phyloP scores from a whole-genome alignment of 2,329 filamentous ascomycete species.

The Knufia petricola region DNA sequence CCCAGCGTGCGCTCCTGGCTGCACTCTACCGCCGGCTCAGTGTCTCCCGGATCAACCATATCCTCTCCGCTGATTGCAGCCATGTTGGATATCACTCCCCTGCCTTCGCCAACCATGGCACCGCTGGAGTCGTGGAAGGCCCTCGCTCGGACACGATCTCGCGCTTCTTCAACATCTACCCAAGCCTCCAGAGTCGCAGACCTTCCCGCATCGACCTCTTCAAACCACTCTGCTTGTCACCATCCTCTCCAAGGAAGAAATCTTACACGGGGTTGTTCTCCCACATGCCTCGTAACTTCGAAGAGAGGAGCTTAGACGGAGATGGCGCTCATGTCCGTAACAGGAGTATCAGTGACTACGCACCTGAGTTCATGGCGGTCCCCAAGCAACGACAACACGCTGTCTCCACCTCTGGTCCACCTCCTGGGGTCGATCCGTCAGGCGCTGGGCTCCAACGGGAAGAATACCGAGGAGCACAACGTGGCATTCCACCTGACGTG shows the following conservation, averaged over 20 bases:
- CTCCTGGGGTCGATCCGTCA: conserved; percentile 39
- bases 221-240: conserved; percentile 11
- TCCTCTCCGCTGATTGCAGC: conserved; percentile 65
- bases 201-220: conserved; percentile 9
- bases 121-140: conserved; percentile 57
- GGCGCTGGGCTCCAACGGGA: conserved; percentile 60
- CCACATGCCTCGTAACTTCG: conserved; percentile 9
- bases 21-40: conserved; percentile 34
- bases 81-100: conserved; percentile 68
- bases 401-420: conserved; percentile 51
- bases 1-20: conserved; percentile 36
- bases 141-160: conserved; percentile 36
- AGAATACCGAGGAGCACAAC: conserved; percentile 65
- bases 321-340: conserved; percentile 53
- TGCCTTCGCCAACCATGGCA: conserved; percentile 66
- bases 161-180: conserved; percentile 33
- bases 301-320: conserved; percentile 18
- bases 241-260: conserved; percentile 25
- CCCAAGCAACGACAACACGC: conserved; percentile 61
- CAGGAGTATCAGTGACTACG: conserved; percentile 81
- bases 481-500: conserved; percentile 50
- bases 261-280: conserved; percentile 34
- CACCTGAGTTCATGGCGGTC: conserved; percentile 59
- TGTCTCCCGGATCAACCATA: conserved; percentile 55
- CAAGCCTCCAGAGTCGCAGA: conserved; percentile 28